These are phyloP conservation scores for Orbilia ellipsospora DNA, from an alignment of 2,329 filamentous ascomycete genomes.

Conservation along the genomic window DNA sequence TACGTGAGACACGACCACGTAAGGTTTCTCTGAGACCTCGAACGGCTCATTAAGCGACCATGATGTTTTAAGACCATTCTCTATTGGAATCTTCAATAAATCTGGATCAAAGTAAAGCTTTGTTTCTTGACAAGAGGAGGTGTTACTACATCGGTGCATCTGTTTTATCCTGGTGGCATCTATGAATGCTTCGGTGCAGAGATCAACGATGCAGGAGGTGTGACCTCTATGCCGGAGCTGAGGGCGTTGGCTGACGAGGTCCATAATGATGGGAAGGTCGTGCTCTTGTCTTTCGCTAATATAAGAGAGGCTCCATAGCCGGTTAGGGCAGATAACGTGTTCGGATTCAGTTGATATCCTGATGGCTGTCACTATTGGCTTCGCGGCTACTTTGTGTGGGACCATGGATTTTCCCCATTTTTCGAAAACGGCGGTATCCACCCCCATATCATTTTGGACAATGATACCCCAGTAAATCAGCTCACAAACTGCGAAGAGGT, in stretches of 20 bases:
- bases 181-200: conserved; percentile 9
- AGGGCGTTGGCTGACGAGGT: neutral
- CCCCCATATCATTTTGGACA: conserved; percentile 7
- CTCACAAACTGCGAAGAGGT: conserved; percentile 21
- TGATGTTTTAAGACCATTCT: neutral
- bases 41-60: conserved; percentile 25
- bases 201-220: conserved; percentile 1
- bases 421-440: conserved; percentile 1
- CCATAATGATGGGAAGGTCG: conserved; percentile 18
- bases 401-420: conserved; percentile 9
- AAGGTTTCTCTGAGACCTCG: conserved; percentile 3
- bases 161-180: conserved; percentile 27
- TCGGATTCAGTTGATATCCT: neutral
- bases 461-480: conserved; percentile 6
- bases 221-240: conserved; percentile 23
- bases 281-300: conserved; percentile 15
- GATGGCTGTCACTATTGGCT: neutral
- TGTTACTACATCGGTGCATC: conserved; percentile 14
- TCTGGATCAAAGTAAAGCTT: conserved; percentile 24
- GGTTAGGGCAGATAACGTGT: conserved; percentile 8
- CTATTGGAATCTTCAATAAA: conserved; percentile 2
- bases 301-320: conserved; percentile 15
- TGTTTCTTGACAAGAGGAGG: neutral
- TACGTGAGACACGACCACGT: conserved; percentile 60
- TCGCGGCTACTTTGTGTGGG: conserved; percentile 9